Conservation (phyloP, 2,329 filamentous ascomycete species). For the Sordariomycetes sp. region DNA sequence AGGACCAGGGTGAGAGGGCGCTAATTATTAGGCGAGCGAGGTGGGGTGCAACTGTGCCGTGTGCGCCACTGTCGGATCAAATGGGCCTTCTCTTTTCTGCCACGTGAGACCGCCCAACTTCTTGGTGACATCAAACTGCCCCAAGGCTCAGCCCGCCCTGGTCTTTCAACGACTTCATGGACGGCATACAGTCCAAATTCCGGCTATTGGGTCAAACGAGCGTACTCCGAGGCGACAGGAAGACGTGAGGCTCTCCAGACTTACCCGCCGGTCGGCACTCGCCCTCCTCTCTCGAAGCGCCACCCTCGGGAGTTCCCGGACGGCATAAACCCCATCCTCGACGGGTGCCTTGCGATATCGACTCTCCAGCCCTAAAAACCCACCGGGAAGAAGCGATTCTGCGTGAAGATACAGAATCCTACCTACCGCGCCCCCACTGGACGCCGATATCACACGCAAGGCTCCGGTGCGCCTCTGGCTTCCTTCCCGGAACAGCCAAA, state of each 20-base stretch:
- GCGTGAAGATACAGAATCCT: background rate
- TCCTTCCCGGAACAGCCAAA: background rate
- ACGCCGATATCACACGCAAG: background rate
- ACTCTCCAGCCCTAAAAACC: background rate
- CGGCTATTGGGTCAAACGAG: background rate
- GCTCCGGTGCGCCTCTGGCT: background rate
- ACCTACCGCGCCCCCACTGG: background rate
- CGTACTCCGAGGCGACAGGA: background rate
- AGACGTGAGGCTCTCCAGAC: background rate
- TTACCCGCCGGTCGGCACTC: background rate
- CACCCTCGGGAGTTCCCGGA: background rate
- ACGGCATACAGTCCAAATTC: background rate
- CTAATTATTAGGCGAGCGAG: background rate
- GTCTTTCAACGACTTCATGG: background rate
- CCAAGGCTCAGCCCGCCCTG: background rate
- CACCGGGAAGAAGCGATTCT: background rate
- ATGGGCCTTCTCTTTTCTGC: slow-evolving; percentile 2
- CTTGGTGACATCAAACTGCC: slow-evolving; percentile 4
- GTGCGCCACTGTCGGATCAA: background rate
- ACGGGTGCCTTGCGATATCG: background rate
- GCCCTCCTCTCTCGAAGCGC: background rate
- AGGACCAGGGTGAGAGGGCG: background rate
- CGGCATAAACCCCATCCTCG: background rate
- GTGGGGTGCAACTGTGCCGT: no score
- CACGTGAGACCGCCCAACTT: background rate